Percentiles rank a stretch among this genome's conserved stretches.
phyloP scores from a whole-genome alignment of 306 rosid species.

The Castanospermum australe region DNA sequence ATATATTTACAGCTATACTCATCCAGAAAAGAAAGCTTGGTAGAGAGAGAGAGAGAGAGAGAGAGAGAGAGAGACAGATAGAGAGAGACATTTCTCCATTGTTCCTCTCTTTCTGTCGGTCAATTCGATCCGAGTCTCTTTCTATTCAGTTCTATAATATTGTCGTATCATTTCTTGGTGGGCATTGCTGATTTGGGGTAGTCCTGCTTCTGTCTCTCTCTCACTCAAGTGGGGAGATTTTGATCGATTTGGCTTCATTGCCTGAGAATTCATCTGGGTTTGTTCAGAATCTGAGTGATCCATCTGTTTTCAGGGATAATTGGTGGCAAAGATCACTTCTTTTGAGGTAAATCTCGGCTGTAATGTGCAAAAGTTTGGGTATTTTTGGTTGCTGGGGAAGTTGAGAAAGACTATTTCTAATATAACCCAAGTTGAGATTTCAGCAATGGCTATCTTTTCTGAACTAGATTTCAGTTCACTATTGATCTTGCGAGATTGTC shows the following conservation, averaged over 20 bases:
- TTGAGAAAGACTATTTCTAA: too few relatives aligned
- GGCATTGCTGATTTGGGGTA: background rate
- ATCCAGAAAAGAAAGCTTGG: constrained; percentile 2
- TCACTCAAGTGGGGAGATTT: background rate
- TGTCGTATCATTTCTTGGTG: constrained; percentile 13
- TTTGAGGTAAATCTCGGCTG: constrained; percentile 35
- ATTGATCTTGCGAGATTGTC: background rate
- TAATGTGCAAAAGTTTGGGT: background rate
- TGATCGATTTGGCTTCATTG: constrained; percentile 27
- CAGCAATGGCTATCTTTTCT: background rate
- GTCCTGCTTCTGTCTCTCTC: constrained; percentile 2
- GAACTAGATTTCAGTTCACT: constrained; percentile 23
- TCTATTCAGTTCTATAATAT: background rate
- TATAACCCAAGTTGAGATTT: too few relatives aligned
- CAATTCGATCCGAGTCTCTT: constrained; percentile 37
- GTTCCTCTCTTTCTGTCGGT: constrained; percentile 33
- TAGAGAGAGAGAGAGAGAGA: constrained; percentile 32
- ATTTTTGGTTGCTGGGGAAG: constrained; percentile 4
- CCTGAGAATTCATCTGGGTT: constrained; percentile 11
- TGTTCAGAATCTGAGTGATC: constrained; percentile 13
- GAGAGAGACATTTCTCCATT: background rate
- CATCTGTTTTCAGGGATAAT: background rate
- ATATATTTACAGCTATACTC: constrained; percentile 55
- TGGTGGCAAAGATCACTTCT: constrained; percentile 23
- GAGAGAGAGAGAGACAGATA: constrained; percentile 28